Evolutionary conservation across 495 filamentous ascomycete species (phyloP).

Genomic region (Talaromyces stipitatus): DNA sequence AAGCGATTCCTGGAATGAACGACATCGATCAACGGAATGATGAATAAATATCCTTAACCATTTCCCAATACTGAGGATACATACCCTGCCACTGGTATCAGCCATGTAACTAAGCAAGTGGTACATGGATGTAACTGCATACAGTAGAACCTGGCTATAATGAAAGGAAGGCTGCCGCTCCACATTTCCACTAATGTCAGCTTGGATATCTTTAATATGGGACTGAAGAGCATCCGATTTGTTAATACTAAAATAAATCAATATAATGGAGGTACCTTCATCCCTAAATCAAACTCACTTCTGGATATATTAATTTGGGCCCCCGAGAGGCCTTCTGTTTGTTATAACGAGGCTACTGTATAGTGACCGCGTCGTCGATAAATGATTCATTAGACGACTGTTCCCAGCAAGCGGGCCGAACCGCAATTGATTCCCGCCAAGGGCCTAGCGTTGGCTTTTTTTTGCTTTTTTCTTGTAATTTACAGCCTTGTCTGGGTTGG

Average conservation of each 20-base stretch:
- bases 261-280: background rate
- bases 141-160: too few species aligned
- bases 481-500: background rate
- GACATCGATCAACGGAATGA: background rate
- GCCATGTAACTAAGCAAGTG: too few species aligned
- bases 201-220: too few species aligned
- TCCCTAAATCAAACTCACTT: background rate
- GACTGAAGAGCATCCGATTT: too few species aligned
- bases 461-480: background rate
- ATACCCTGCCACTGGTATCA: too few species aligned
- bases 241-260: too few species aligned
- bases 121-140: too few species aligned
- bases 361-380: background rate
- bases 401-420: conserved; percentile 7
- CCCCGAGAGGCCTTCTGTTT: background rate
- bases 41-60: too few species aligned
- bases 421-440: background rate
- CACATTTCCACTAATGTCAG: too few species aligned
- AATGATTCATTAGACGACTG: background rate
- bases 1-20: background rate
- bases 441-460: background rate
- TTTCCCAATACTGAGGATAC: too few species aligned
- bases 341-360: too few species aligned
- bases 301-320: background rate
- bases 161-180: too few species aligned